Evolutionary conservation across 371 early-diverging fungal species (phyloP).

Genomic region (Dinochytrium kinnereticum): DNA sequence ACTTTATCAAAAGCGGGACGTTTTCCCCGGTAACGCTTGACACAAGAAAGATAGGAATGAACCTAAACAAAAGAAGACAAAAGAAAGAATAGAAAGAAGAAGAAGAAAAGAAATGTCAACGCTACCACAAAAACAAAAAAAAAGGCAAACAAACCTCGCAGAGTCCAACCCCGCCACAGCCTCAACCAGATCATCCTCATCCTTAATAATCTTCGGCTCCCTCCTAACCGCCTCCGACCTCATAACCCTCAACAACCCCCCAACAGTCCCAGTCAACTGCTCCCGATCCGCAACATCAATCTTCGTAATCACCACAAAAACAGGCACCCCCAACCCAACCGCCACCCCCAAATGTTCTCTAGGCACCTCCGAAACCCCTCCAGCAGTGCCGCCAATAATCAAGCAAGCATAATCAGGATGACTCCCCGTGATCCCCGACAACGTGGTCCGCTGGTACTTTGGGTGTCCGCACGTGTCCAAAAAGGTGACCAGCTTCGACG

Average conservation of each 20-base stretch:
- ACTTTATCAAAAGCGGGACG: constrained; percentile 43
- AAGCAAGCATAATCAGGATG: constrained; percentile 56
- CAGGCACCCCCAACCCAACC: constrained; percentile 53
- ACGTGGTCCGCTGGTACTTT: constrained; percentile 60
- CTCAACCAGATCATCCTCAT: constrained; percentile 48
- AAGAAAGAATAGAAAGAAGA: neutral
- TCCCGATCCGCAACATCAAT: constrained; percentile 52
- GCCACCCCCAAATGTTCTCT: constrained; percentile 56
- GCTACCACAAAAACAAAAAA: neutral
- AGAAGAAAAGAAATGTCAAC: neutral
- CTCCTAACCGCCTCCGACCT: constrained; percentile 46
- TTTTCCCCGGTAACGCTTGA: constrained; percentile 61
- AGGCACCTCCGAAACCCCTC: constrained; percentile 45
- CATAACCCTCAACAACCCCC: constrained; percentile 39
- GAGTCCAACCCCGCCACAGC: constrained; percentile 33
- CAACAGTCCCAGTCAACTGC: constrained; percentile 46
- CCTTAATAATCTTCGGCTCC: constrained; percentile 50
- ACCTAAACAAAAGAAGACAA: no score
- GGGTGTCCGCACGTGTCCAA: constrained; percentile 58
- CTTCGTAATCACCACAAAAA: constrained; percentile 60
- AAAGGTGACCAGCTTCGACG: constrained; percentile 55
- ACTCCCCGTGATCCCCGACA: constrained; percentile 50
- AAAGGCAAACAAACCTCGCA: constrained; percentile 18
- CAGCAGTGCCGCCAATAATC: constrained; percentile 47
- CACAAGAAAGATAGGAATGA: constrained; percentile 55